Percentiles rank a stretch among this genome's conserved stretches.
These are phyloP conservation scores for Plectosphaerella cucumerina DNA, from an alignment of 2,329 filamentous ascomycete genomes.

Conservation along the genomic window DNA sequence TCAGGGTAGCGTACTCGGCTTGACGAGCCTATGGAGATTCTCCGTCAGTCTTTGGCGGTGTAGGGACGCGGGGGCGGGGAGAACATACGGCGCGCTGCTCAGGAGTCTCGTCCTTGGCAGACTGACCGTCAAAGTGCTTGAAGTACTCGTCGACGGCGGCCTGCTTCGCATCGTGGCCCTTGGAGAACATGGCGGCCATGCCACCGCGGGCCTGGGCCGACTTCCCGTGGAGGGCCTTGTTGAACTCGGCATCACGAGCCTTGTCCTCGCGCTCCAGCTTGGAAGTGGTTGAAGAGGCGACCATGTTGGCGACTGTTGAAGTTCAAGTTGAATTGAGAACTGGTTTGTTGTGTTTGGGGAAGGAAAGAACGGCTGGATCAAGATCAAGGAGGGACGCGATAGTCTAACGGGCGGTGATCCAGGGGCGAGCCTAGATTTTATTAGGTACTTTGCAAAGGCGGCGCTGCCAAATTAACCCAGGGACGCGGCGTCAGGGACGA, in stretches of 20 bases:
- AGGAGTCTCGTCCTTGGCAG: conserved; percentile 64
- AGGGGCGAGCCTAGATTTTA: background rate
- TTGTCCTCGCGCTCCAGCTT: conserved; percentile 78
- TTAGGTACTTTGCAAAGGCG: background rate
- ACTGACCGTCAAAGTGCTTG: conserved; percentile 86
- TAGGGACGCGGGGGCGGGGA: background rate
- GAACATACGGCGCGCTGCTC: conserved; percentile 64
- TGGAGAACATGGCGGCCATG: conserved; percentile 75
- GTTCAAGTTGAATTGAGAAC: conserved; percentile 23
- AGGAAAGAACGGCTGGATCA: background rate
- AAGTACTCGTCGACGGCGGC: conserved; percentile 82
- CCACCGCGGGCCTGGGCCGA: conserved; percentile 68
- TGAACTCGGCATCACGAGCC: conserved; percentile 82
- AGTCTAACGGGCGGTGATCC: background rate
- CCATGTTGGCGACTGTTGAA: background rate
- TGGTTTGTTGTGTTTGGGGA: conserved; percentile 8
- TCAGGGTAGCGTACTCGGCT: conserved; percentile 82
- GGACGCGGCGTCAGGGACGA: background rate
- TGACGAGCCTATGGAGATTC: conserved; percentile 56
- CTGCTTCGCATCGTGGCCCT: conserved; percentile 67
- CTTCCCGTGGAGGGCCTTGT: conserved; percentile 76
- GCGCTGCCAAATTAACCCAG: background rate
- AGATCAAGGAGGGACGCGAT: background rate
- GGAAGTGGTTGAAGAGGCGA: conserved; percentile 35
- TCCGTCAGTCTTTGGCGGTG: conserved; percentile 1